Conservation (phyloP, 768 basidiomycete genomes). For the Tulasnella sp. region DNA sequence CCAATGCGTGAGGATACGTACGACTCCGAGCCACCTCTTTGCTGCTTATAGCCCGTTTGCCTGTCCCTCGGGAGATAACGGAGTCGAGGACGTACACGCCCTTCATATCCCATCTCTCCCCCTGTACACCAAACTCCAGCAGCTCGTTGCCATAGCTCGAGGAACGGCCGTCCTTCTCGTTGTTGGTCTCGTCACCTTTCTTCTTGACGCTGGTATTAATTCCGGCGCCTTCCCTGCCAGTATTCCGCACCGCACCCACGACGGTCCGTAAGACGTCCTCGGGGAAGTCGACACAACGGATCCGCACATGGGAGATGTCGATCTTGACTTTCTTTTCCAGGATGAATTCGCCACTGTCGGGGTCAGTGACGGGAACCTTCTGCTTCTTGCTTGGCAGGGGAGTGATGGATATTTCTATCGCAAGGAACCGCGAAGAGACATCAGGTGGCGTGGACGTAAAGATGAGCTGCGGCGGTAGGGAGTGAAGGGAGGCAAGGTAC, state of each 20-base stretch:
- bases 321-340: conserved; percentile 12
- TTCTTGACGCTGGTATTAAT: not conserved
- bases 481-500: conserved; percentile 18
- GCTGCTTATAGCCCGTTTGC: not conserved
- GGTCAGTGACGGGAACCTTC: conserved; percentile 10
- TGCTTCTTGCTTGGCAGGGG: conserved; percentile 16
- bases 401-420: conserved; percentile 4
- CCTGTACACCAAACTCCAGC: conserved; percentile 15
- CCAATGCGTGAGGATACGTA: not conserved
- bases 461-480: conserved; percentile 17
- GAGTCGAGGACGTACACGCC: conserved; percentile 19
- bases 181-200: not conserved
- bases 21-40: conserved; percentile 8
- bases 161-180: not conserved
- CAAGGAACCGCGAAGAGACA: conserved; percentile 14
- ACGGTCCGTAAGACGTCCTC: conserved; percentile 10
- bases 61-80: conserved; percentile 15
- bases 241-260: conserved; percentile 15
- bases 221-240: conserved; percentile 11
- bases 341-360: conserved; percentile 5
- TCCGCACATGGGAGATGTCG: conserved; percentile 11
- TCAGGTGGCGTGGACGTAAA: conserved; percentile 19
- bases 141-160: not conserved
- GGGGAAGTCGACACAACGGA: conserved; percentile 14
- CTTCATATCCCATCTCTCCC: conserved; percentile 15